Base-by-base conservation (phyloP, 768 basidiomycete genomes). In the Scleroderma citrinum region DNA sequence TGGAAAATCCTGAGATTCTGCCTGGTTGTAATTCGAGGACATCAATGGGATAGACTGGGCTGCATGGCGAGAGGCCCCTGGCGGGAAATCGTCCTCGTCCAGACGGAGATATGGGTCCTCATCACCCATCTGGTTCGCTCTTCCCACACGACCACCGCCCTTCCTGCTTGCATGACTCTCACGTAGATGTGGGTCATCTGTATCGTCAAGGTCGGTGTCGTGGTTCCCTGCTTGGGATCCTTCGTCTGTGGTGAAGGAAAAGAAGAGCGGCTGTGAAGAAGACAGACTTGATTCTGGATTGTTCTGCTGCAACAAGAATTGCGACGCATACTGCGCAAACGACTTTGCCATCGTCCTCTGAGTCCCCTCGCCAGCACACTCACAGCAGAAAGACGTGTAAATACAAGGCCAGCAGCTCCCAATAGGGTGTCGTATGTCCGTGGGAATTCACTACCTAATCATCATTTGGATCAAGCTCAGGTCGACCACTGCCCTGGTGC, bases 211-310 rank as follows among this genome's bases (percentile, higher is more conserved):
- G 60, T 83, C 78, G 32, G 66, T 65, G 50, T 74, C 70, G 54
- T 70, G 65, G 60, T 72, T 68, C 51, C 75, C 79, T 56, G 70
- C 68, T 63, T 77, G 76, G 51, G 73, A 68, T 47, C 76, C 85
- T 47, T 82, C 76, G 69, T 87, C 85, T 54, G 87, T 87, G 39
- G 83, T 83, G 67, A 91, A 90, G 17, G 88, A 91, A 75, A 87
- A 92, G 75, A 92, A 92, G 66, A 92, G 78, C 47, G 89, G 88
- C 67, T 88, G 87, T 32, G 72, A 74, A 34, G 81, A 82, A 19
- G 80, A 77, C 35, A 78, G 76, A 58, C 78, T 69, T 56, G 76
- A 78, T 32, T 78, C 72, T 49, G 64, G 61, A 48, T 73, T 29
- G 8, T 29, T 71, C 50, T 69, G 75, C 56, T 77, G 76, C 62